Evolutionary conservation across 305 asterid species (phyloP), one percentile per base, ranked within the genome.

Genomic region (Striga hermonthica): DNA sequence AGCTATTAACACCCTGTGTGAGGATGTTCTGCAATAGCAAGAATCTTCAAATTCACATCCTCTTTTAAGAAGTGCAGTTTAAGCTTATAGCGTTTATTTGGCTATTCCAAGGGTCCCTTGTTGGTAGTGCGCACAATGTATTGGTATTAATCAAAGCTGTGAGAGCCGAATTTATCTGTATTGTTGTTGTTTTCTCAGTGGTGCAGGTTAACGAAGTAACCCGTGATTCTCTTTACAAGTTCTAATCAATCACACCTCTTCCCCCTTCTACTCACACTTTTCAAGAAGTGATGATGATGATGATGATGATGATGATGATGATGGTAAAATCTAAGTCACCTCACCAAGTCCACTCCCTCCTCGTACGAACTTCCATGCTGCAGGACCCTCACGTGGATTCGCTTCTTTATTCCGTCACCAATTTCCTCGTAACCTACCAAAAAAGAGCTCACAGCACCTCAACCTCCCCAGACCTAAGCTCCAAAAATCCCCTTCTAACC

Each of bases 261-360:
- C 47, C 52, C 1, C 36, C 37, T 14, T 12, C 4, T 28, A 22
- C 5, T 64, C 9, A 35, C 50, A 35, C 8, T 15, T 36, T 64
- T n/a, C 47, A 57, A 62, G 35, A 31, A 36, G 31, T 64, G 34
- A 67, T 67, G 62, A 15, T n/a, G n/a, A n/a, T n/a, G n/a, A n/a
- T n/a, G n/a, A n/a, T n/a, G n/a, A n/a, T n/a, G n/a, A n/a, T n/a
- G n/a, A n/a, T n/a, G n/a, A n/a, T n/a, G n/a, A n/a, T n/a, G n/a
- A n/a, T n/a, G n/a, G n/a, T 49, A 15, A n/a, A 35, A 12, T 34
- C 45, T 44, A 67, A 56, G 48, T 36, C 28, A n/a, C 9, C 47
- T 12, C 31, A 22, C 35, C 67, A 15, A 9, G 31, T 9, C 50
- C 57, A 16, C 34, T 67, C 57, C 36, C 59, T 47, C 10, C 47